Percentiles rank a stretch among this genome's conserved stretches.
These are phyloP conservation scores for Mycena floridula DNA, from an alignment of 768 basidiomycete species.

Conservation along the genomic window DNA sequence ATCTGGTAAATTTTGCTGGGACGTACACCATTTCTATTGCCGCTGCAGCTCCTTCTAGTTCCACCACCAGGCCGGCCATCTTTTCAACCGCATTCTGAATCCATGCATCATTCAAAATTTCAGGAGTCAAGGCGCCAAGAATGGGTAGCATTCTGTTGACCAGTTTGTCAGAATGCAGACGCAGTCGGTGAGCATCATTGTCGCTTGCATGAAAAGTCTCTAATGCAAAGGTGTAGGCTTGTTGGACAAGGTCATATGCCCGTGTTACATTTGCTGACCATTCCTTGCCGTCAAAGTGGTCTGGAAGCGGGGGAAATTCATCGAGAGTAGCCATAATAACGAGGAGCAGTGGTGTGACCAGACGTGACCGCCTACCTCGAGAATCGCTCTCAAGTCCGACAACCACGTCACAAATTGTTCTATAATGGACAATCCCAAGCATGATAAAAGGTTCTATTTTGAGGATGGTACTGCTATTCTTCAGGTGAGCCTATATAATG, in stretches of 20 bases:
- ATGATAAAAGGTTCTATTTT: too few species aligned
- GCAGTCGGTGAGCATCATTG: slow-evolving; percentile 3
- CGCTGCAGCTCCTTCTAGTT: neutral
- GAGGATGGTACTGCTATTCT: too few species aligned
- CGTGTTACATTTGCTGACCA: slow-evolving; percentile 2
- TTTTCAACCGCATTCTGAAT: neutral
- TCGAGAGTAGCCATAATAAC: too few species aligned
- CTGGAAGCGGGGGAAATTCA: neutral
- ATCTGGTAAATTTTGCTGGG: neutral
- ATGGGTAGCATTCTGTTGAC: neutral
- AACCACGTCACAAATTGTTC: too few species aligned
- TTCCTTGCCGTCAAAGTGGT: slow-evolving; percentile 2
- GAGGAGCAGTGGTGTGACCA: too few species aligned
- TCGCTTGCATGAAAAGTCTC: slow-evolving; percentile 1
- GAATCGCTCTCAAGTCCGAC: too few species aligned
- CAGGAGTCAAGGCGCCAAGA: neutral
- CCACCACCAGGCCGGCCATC: neutral
- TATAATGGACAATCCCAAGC: too few species aligned
- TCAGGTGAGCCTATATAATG: too few species aligned
- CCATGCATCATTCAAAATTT: neutral
- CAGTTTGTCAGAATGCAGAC: slow-evolving; percentile 4
- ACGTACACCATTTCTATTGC: neutral
- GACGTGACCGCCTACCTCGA: too few species aligned
- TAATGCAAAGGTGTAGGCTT: slow-evolving; percentile 2
- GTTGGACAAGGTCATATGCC: neutral